These are phyloP conservation scores for Lippia alba DNA, from an alignment of 305 asterid species.

Conservation along the genomic window DNA sequence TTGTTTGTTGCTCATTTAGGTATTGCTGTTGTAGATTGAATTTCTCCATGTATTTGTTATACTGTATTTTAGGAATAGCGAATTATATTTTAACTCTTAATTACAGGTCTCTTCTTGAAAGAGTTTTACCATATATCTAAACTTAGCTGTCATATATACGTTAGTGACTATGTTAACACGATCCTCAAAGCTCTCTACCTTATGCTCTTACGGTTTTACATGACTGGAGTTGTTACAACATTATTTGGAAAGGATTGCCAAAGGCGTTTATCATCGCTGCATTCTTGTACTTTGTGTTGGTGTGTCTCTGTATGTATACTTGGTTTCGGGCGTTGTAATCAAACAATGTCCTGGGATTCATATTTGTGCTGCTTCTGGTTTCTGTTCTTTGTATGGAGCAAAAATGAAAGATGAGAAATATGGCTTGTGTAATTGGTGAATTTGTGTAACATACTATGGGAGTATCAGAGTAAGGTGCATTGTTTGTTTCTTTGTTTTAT, in stretches of 20 bases:
- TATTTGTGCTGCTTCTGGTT: neutral
- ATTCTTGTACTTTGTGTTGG: too few species aligned
- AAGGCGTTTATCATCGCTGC: neutral
- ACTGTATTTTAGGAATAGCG: constrained; percentile 6
- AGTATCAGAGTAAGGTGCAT: neutral
- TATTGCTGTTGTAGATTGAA: too few species aligned
- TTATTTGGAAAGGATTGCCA: neutral
- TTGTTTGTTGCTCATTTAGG: constrained; percentile 2
- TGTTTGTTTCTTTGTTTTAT: neutral
- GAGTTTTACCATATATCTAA: constrained; percentile 2
- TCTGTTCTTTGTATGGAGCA: neutral
- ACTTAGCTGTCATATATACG: neutral
- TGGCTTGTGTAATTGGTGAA: neutral
- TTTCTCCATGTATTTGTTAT: neutral
- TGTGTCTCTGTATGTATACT: neutral
- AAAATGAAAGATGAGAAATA: neutral
- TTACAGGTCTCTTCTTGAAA: too few species aligned
- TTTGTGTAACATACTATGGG: neutral
- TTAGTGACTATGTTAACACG: neutral
- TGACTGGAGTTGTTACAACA: constrained; percentile 7
- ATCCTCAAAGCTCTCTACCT: neutral
- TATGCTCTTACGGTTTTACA: constrained; percentile 17
- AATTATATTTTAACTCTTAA: neutral
- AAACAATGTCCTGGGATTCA: neutral
- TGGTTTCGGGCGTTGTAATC: neutral